A percentile compares a stretch with the other conserved stretches of the same genome.
Conservation (phyloP, 805 yeast genomes). For the Sugiyamaella boreocaroliniensis region DNA sequence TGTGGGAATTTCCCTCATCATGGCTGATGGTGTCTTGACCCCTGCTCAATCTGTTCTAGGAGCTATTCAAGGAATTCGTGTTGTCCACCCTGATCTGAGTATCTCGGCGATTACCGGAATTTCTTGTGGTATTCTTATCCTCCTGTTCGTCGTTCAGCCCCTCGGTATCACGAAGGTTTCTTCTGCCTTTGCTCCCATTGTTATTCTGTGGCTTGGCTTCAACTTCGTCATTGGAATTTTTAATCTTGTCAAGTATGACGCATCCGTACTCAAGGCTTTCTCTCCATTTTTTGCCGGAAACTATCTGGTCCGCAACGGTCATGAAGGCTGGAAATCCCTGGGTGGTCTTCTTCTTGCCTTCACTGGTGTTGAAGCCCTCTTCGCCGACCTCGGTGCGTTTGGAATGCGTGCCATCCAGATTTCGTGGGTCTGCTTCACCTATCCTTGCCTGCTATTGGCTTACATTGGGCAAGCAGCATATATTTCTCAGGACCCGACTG, state of each 20-base stretch:
- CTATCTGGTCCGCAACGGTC: constrained; percentile 34
- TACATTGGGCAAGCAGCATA: constrained; percentile 54
- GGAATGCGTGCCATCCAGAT: constrained; percentile 45
- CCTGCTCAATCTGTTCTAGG: constrained; percentile 58
- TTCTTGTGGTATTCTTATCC: constrained; percentile 42
- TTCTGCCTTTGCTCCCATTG: constrained; percentile 47
- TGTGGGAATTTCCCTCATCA: constrained; percentile 49
- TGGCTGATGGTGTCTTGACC: constrained; percentile 55
- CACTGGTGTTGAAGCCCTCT: constrained; percentile 60
- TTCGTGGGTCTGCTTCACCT: constrained; percentile 42
- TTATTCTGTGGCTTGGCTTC: constrained; percentile 45
- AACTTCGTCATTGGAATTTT: constrained; percentile 42
- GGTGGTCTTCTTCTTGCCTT: constrained; percentile 48
- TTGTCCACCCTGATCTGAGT: constrained; percentile 42
- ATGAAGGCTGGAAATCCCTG: constrained; percentile 35
- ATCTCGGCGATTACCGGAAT: constrained; percentile 40
- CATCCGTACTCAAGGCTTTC: constrained; percentile 41
- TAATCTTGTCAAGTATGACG: constrained; percentile 37
- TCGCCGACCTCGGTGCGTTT: constrained; percentile 56
- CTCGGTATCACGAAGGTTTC: constrained; percentile 47
- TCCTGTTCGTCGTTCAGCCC: constrained; percentile 42
- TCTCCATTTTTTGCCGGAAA: constrained; percentile 48
- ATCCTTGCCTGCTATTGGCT: constrained; percentile 45
- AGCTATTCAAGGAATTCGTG: constrained; percentile 51
- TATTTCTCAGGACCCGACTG: constrained; percentile 8